Percentiles rank a stretch among this genome's conserved stretches.
Conservation (phyloP, 306 rosid species). For the Luffa aegyptiaca region DNA sequence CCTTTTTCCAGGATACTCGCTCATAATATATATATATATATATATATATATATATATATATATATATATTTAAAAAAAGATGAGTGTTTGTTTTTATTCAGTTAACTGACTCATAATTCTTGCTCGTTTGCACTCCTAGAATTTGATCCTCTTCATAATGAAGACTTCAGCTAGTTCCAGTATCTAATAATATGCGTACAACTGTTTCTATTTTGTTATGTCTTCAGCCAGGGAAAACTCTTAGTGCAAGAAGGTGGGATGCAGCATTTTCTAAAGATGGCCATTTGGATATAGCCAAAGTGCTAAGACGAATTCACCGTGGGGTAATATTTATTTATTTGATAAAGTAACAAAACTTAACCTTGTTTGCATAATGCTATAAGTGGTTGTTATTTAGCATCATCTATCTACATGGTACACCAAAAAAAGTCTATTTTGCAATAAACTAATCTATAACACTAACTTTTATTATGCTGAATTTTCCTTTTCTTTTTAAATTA, state of each 20-base stretch:
- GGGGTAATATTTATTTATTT: slow-evolving; percentile 46
- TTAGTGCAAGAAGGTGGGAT: slow-evolving; percentile 80
- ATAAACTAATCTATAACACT: background rate
- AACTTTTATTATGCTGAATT: background rate
- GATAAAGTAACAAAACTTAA: background rate
- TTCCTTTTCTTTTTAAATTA: background rate
- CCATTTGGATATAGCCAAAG: slow-evolving; percentile 70
- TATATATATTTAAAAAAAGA: too few species aligned
- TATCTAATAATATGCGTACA: background rate
- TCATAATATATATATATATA: too few species aligned
- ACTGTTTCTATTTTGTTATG: slow-evolving; percentile 10
- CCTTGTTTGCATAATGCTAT: background rate
- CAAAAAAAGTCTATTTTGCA: background rate
- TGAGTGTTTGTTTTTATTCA: background rate
- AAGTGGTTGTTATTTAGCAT: background rate
- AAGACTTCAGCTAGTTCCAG: background rate
- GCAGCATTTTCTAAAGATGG: slow-evolving; percentile 79
- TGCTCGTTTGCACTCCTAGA: background rate
- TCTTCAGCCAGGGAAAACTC: slow-evolving; percentile 86
- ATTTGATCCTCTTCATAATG: background rate
- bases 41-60: too few species aligned
- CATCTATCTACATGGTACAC: background rate
- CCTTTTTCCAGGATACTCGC: background rate
- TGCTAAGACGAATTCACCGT: slow-evolving; percentile 76
- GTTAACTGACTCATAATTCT: background rate